Conservation (phyloP, 305 asterid genomes). For the Solanum hybrid region DNA sequence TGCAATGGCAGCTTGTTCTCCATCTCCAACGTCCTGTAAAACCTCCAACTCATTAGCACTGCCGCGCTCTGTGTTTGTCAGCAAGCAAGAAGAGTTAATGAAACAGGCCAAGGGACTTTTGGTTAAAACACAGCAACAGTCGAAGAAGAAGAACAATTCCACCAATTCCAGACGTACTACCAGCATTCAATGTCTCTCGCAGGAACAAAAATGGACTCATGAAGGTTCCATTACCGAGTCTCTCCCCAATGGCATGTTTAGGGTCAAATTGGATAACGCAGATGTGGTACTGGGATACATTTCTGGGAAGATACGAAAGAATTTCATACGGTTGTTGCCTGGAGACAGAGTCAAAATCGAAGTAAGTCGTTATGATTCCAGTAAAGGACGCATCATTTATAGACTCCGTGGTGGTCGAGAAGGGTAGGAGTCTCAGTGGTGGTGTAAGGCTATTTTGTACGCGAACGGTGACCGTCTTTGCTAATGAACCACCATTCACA, state of each 20-base stretch:
- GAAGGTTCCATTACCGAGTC: conserved; percentile 13
- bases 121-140: neutral
- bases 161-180: neutral
- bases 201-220: conserved; percentile 13
- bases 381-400: conserved; percentile 11
- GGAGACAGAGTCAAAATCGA: conserved; percentile 16
- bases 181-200: conserved; percentile 3
- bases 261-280: conserved; percentile 11
- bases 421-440: neutral
- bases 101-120: neutral
- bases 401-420: conserved; percentile 14
- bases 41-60: neutral
- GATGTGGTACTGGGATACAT: conserved; percentile 14
- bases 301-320: conserved; percentile 17
- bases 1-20: neutral
- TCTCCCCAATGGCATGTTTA: conserved; percentile 16
- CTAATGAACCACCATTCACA: neutral
- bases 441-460: neutral
- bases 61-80: conserved; percentile 1
- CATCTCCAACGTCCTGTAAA: neutral
- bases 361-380: conserved; percentile 18
- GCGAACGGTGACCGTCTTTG: neutral
- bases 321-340: conserved; percentile 9
- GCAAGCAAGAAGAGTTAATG: neutral
- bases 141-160: neutral